Evolutionary conservation across 352 stramenopile genomes (phyloP), one percentile per base, ranked within the genome.

Genomic region (Salisapilia sapeloensis): DNA sequence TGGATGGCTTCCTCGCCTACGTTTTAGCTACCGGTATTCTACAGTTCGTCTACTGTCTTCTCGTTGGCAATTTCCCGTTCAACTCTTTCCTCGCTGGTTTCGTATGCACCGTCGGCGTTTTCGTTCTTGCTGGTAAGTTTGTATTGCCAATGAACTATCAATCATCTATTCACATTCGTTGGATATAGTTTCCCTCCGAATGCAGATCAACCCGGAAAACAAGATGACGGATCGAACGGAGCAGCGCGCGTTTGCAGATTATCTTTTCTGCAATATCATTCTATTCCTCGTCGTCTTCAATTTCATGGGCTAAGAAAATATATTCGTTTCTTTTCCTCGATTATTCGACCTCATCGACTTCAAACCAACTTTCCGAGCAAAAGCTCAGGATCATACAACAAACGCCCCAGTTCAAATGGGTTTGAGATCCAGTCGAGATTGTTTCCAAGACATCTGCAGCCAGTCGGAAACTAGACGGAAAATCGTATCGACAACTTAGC

Each of bases 281-380:
- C 67, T 94, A 34, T 94, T 94, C 63, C 65, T 94, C 26, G 80
- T 90, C 29, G 80, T 93, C 28, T 90, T 92, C 55, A 94, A 94
- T 60, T 94, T 94, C 56, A 93, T 94, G 67, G 80, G 80, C 39
- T 94, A 80, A 83, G 40, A 26, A 21, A 18, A 23, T 28, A 17
- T 26, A 16, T 10, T 11, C n/a, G 34, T 27, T 33, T 2, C 20
- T 17, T 12, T 17, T 16, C 5, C 12, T 0, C 6, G 19, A 10
- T 28, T 28, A 10, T 28, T 12, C 24, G 10, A 10, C n/a, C 24
- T 28, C 10, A 10, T n/a, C n/a, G 24, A 28, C 10, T n/a, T 12
- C 40, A 26, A 82, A 82, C 66, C 66, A 82, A 4, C 44, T 48
- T 26, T 71, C 57, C 22, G 41, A 42, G 35, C 59, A 83, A 34